These are phyloP conservation scores for Wickerhamiella spandovensis DNA, from an alignment of 805 yeast species.

Conservation along the genomic window DNA sequence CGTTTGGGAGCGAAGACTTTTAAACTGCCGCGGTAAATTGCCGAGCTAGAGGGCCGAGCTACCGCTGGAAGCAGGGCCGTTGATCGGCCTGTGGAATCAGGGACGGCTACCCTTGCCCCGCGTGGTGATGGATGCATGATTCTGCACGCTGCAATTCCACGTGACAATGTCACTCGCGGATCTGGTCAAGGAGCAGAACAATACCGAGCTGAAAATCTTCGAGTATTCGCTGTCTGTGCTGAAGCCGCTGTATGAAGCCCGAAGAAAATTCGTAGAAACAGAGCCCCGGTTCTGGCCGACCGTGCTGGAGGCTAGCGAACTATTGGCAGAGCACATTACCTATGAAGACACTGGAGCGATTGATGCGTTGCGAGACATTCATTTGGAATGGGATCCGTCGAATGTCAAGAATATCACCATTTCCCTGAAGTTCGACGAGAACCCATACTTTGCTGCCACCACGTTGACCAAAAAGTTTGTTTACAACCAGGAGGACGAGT, in stretches of 20 bases:
- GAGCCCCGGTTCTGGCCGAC: constrained; percentile 81
- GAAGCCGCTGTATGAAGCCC: constrained; percentile 40
- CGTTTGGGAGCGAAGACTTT: no score
- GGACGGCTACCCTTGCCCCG: background rate
- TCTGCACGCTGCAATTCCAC: constrained; percentile 1
- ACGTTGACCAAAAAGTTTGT: constrained; percentile 46
- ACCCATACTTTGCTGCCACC: constrained; percentile 37
- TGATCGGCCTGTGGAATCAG: background rate
- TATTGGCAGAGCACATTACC: constrained; percentile 56
- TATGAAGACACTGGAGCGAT: constrained; percentile 66
- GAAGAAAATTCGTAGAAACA: constrained; percentile 38
- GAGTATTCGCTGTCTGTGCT: constrained; percentile 27
- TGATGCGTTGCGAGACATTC: constrained; percentile 52
- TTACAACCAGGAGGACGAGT: constrained; percentile 12
- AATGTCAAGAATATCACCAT: constrained; percentile 47
- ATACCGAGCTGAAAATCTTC: constrained; percentile 12
- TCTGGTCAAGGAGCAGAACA: constrained; percentile 11
- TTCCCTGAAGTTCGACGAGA: constrained; percentile 42
- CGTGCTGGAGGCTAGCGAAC: constrained; percentile 70
- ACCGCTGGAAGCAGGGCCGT: no score
- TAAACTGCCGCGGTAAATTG: no score
- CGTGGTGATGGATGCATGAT: background rate
- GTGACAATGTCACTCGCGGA: constrained; percentile 3
- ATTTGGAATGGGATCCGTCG: constrained; percentile 33
- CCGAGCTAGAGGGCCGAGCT: no score